Evolutionary conservation across 2,329 filamentous ascomycete genomes (phyloP).

Genomic region (Ophiostoma quercus): DNA sequence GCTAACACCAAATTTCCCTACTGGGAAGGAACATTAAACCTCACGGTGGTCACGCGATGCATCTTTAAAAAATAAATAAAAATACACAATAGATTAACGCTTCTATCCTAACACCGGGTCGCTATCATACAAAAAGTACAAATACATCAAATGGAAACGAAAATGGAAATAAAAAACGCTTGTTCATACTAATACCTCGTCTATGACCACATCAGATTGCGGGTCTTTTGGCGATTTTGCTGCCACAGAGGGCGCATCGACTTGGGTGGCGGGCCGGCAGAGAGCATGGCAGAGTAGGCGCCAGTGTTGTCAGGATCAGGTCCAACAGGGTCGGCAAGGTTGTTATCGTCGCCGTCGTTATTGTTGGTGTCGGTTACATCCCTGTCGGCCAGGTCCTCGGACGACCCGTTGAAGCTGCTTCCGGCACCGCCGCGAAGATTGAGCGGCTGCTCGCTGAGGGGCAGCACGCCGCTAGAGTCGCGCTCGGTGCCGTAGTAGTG

Average conservation of each 20-base stretch:
- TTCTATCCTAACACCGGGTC: conserved; percentile 3
- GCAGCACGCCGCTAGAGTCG: conserved; percentile 13
- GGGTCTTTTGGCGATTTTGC: conserved; percentile 46
- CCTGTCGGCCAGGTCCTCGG: not conserved
- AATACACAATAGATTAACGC: not conserved
- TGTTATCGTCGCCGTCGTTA: not conserved
- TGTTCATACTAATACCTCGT: not conserved
- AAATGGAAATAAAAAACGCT: too few species aligned
- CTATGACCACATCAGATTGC: conserved; percentile 43
- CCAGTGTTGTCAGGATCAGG: not conserved
- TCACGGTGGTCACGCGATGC: not conserved
- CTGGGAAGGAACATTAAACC: not conserved
- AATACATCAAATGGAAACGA: not conserved
- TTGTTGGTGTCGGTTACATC: not conserved
- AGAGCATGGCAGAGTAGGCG: conserved; percentile 6
- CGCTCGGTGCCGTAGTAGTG: conserved; percentile 3
- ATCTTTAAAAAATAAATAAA: not conserved
- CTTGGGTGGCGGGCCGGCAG: conserved; percentile 4
- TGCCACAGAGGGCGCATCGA: conserved; percentile 46
- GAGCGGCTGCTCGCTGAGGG: not conserved
- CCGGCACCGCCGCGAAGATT: conserved; percentile 17
- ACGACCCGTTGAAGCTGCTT: conserved; percentile 2
- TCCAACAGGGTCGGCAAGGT: conserved; percentile 5
- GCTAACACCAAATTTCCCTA: not conserved
- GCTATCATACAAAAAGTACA: not conserved